Evolutionary conservation across 108 stramenopile genomes (phyloP), one percentile per base, ranked within the genome.

Genomic region (Schizochytrium sp.): DNA sequence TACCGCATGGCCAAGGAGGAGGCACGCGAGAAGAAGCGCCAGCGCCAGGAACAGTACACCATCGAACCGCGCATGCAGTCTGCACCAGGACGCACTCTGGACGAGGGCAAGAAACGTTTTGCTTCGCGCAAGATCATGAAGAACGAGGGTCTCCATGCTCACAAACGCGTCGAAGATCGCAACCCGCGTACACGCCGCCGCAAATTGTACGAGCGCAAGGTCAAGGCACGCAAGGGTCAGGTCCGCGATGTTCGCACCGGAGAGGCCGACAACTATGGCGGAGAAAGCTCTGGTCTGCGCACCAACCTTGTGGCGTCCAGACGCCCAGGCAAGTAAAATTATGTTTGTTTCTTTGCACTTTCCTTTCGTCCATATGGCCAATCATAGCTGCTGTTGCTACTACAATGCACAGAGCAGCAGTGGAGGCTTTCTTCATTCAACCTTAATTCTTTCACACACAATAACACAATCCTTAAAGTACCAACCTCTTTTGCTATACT

Each of bases 101-200:
- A 87, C 47, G 64, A 88, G 46, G 93, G 89, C 12, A 72, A 91
- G 59, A 93, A 93, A 90, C 93, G 93, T 44, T 91, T 87, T 10
- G 93, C 90, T 41, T 88, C 83, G 58, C 91, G 93, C 45, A 90
- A 93, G 61, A 94, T 94, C 55, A 90, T 94, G 57, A 93, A 92
- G 90, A 94, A 94, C 88, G 53, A 90, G 61, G 94, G 94, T 8
- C 90, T 94, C 40, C 92, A 92, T 61, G 91, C 94, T 41, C 93
- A 94, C 87, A 92, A 93, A 72, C 91, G 87, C 89, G 93, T 93
- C 89, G 61, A 92, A 53, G 93, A 94, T 73, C 64, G 94, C 5
- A 94, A 94, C 69, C 94, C 94, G 46, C 92, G 94, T 4, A 89
- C 92, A 15, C 92, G 92, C 88, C 92, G 93, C 90, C 87, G 94